Base-by-base conservation (phyloP, 129 eudicot species). In the Artemisia argyi region DNA sequence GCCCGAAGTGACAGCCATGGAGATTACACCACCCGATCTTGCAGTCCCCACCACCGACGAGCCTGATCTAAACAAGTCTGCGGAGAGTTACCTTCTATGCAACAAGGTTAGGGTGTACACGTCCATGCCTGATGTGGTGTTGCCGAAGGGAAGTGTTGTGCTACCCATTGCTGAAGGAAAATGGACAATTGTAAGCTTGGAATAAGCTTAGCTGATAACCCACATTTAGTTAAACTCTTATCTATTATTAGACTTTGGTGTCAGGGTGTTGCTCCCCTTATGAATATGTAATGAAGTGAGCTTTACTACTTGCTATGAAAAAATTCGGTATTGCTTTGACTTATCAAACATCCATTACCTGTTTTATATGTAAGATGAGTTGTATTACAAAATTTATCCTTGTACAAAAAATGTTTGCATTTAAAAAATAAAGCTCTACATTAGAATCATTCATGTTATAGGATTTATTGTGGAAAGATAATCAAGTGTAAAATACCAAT, bases 111-210 rank as follows among this genome's bases (percentile, higher is more conserved):
- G 82, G 71, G 86, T 86, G 72, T 81, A 84, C 85, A 81, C 74
- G 1, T 61, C 61, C 69, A 54, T 79, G 51, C 92, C 92, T 16
- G 76, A 80, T 76, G 51, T 44, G 39, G 57, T 53, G n/a, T 70
- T 86, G 55, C 85, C 87, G 6, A 15, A 75, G 47, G 86, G 83
- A 14, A 56, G 68, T 13, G 76, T 80, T 8, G 69, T 86, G 48
- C 75, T 84, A 28, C 89, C 89, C n/a, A 75, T 84, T 2, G 66
- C 64, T 0, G 76, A 84, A 13, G 60, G 47, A 68, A 78, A 75
- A 68, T 86, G 92, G 90, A 84, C 80, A 32, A 65, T 74, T 35
- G 83, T 82, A 70, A 77, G 82, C 83, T 59, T 82, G 80, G 91
- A 75, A 14, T 82, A n/a, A n/a, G 35, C n/a, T 73, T 61, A 49